Evolutionary conservation across 2,329 filamentous ascomycete genomes (phyloP).

Genomic region (Ascosphaera pollenicola): DNA sequence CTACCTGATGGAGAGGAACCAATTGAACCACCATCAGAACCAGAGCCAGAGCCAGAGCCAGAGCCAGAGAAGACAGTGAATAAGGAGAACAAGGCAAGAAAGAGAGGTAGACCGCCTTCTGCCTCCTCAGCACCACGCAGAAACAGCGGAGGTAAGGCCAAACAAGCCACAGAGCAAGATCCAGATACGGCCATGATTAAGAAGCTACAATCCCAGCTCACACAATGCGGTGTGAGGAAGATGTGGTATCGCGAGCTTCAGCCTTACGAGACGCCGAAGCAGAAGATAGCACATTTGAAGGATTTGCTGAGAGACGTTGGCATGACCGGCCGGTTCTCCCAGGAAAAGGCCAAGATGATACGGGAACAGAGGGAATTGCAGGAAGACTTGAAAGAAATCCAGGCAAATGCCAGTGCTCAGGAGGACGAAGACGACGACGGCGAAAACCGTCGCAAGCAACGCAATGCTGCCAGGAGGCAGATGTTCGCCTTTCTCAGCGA

Average conservation of each 20-base stretch:
- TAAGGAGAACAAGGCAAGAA: slow-evolving; percentile 12
- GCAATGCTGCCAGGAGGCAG: slow-evolving; percentile 21
- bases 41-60: too few species aligned
- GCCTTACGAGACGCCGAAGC: slow-evolving; percentile 46
- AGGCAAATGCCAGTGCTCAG: slow-evolving; percentile 63
- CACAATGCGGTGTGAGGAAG: slow-evolving; percentile 82
- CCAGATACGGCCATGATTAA: slow-evolving; percentile 66
- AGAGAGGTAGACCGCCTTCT: slow-evolving; percentile 10
- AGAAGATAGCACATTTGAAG: slow-evolving; percentile 65
- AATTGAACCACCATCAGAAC: slow-evolving; percentile 9
- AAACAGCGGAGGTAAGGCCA: slow-evolving; percentile 8
- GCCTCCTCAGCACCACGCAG: slow-evolving; percentile 3
- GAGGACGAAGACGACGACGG: slow-evolving; percentile 31
- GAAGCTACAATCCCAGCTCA: slow-evolving; percentile 61
- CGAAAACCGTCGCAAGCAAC: slow-evolving; percentile 16
- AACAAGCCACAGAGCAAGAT: slow-evolving; percentile 25
- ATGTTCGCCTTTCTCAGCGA: slow-evolving; percentile 36
- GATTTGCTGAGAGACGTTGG: slow-evolving; percentile 58
- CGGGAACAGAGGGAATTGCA: slow-evolving; percentile 68
- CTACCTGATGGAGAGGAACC: slow-evolving; percentile 51
- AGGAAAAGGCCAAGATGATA: slow-evolving; percentile 65
- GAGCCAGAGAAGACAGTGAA: slow-evolving; percentile 29
- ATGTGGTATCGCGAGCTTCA: slow-evolving; percentile 76
- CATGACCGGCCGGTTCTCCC: slow-evolving; percentile 74
- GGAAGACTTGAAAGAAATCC: slow-evolving; percentile 65